A percentile compares a stretch with the other conserved stretches of the same genome.
phyloP scores from a whole-genome alignment of 495 filamentous ascomycete species.

The Pyrenopolyporus hunteri region DNA sequence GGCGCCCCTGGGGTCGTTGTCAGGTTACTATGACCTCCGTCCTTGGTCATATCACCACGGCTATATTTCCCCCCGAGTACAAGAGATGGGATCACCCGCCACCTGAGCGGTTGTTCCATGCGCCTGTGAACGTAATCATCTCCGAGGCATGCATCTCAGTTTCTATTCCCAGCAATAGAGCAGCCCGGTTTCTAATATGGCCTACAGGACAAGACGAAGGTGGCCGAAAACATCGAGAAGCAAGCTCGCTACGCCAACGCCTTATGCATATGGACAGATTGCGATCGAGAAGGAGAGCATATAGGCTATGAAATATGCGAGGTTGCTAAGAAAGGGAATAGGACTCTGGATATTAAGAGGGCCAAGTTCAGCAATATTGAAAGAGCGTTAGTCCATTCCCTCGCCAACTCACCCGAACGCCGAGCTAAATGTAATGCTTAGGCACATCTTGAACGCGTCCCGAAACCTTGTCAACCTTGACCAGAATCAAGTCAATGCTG shows the following conservation, averaged over 20 bases:
- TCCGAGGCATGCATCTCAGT: conserved; percentile 59
- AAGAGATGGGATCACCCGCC: conserved; percentile 80
- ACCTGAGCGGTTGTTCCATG: conserved; percentile 81
- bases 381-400: conserved; percentile 66
- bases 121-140: conserved; percentile 70
- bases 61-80: conserved; percentile 73
- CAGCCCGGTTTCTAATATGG: conserved; percentile 27
- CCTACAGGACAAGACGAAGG: conserved; percentile 72
- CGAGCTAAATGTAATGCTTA: conserved; percentile 38
- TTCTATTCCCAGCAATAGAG: background rate
- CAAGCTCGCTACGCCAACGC: conserved; percentile 72
- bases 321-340: conserved; percentile 76
- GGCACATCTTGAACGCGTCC: conserved; percentile 86
- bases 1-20: conserved; percentile 77
- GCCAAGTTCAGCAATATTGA: conserved; percentile 97
- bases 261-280: conserved; percentile 98
- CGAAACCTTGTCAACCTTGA: conserved; percentile 77
- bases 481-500: conserved; percentile 84
- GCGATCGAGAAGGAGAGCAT: conserved; percentile 95
- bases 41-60: conserved; percentile 76
- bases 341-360: conserved; percentile 76
- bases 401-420: background rate
- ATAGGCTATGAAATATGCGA: conserved; percentile 92
- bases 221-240: conserved; percentile 82
- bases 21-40: conserved; percentile 92